Percentiles rank a stretch among this genome's conserved stretches.
Conservation (phyloP, 129 eudicot species). For the Calendula officinalis region DNA sequence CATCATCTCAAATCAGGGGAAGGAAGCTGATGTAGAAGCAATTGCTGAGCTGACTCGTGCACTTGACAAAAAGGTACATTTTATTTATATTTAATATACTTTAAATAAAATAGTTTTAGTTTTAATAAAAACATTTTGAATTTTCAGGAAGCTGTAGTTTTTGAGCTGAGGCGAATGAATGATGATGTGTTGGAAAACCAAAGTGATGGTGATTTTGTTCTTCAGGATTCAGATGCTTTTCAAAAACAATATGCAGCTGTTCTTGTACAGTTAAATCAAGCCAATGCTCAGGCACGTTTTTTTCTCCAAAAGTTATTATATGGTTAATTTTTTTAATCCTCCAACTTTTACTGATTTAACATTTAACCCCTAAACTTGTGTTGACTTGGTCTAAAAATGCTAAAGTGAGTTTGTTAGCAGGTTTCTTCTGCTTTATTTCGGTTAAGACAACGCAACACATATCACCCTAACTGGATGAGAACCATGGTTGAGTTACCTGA, state of each 20-base stretch:
- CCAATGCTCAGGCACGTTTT: conserved; percentile 61
- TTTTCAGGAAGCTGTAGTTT: conserved; percentile 70
- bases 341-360: too few species aligned
- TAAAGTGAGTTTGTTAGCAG: conserved; percentile 38
- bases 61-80: conserved; percentile 84
- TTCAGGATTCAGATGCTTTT: conserved; percentile 70
- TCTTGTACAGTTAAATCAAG: conserved; percentile 64
- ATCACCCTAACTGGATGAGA: conserved; percentile 42
- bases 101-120: conserved; percentile 1
- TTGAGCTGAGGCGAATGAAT: conserved; percentile 73
- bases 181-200: conserved; percentile 74
- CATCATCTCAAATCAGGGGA: conserved; percentile 43
- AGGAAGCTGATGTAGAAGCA: conserved; percentile 92
- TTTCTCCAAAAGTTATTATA: conserved; percentile 1
- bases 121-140: conserved; percentile 4
- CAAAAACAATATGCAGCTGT: conserved; percentile 89
- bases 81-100: too few species aligned
- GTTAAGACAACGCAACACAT: conserved; percentile 76
- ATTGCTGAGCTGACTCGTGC: conserved; percentile 75
- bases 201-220: conserved; percentile 45
- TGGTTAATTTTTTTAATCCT: not conserved
- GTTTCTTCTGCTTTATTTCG: conserved; percentile 66
- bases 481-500: conserved; percentile 34
- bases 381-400: not conserved
- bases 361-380: too few species aligned